Percentiles rank a stretch among this genome's conserved stretches.
Conservation (phyloP, 2,329 filamentous ascomycete genomes). For the Seiridium unicorne region DNA sequence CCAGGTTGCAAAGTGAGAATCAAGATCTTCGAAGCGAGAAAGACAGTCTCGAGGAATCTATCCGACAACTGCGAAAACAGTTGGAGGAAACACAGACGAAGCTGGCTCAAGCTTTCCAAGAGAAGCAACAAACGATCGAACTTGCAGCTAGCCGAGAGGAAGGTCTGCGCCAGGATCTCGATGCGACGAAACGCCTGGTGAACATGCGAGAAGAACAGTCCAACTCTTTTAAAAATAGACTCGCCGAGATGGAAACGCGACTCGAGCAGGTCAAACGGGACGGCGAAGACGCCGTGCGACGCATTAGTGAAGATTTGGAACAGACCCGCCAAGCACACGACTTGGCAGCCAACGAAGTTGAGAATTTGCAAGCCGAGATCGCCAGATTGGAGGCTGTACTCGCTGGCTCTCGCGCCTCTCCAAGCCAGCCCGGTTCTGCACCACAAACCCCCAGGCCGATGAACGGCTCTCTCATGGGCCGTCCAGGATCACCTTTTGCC, state of each 20-base stretch:
- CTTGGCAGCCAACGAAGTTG: constrained; percentile 46
- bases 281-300: constrained; percentile 58
- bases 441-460: constrained; percentile 58
- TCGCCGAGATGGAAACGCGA: constrained; percentile 66
- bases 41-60: constrained; percentile 75
- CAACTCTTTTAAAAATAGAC: constrained; percentile 66
- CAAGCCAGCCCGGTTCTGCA: constrained; percentile 40
- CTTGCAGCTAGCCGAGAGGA: constrained; percentile 79
- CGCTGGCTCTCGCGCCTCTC: constrained; percentile 34
- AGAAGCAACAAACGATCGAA: constrained; percentile 83
- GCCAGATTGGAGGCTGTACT: constrained; percentile 51
- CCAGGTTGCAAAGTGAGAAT: constrained; percentile 82
- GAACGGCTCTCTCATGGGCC: constrained; percentile 53
- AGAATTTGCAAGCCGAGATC: constrained; percentile 51
- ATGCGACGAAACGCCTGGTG: constrained; percentile 76
- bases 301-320: constrained; percentile 56
- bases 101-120: constrained; percentile 78
- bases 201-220: constrained; percentile 78
- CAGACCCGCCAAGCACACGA: constrained; percentile 46
- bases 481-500: constrained; percentile 61
- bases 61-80: constrained; percentile 76
- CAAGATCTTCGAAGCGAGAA: constrained; percentile 81
- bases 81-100: constrained; percentile 83
- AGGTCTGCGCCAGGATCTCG: constrained; percentile 82
- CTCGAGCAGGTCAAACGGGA: constrained; percentile 66